Evolutionary conservation across 1,284 basidiomycete genomes (phyloP).

Genomic region (Malassezia cuniculi): DNA sequence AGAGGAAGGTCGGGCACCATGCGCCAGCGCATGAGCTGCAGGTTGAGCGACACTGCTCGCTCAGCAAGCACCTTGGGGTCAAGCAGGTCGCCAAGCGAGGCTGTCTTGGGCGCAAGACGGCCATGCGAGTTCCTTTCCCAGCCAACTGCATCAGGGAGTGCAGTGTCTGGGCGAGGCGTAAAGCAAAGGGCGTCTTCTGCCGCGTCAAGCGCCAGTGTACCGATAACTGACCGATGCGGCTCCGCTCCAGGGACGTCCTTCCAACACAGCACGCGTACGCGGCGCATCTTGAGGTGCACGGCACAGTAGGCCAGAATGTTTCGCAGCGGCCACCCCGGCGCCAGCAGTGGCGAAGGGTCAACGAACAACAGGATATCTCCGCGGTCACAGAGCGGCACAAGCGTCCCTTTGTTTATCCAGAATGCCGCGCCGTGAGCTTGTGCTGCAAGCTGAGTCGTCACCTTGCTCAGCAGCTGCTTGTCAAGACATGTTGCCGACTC

Average conservation of each 20-base stretch:
- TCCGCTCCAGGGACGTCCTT: slow-evolving; percentile 20
- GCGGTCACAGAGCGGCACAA: not conserved
- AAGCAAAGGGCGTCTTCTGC: not conserved
- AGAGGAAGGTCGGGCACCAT: slow-evolving; percentile 79
- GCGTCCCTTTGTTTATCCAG: not conserved
- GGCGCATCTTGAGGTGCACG: slow-evolving; percentile 41
- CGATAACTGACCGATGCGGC: not conserved
- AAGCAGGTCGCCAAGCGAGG: slow-evolving; percentile 89
- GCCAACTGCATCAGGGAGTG: slow-evolving; percentile 52
- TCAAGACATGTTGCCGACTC: slow-evolving; percentile 9
- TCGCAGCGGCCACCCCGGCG: slow-evolving; percentile 86
- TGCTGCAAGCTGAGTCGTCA: not conserved
- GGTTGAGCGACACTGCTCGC: slow-evolving; percentile 89
- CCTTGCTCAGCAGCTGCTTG: slow-evolving; percentile 3
- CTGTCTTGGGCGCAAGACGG: slow-evolving; percentile 73
- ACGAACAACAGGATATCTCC: slow-evolving; percentile 50
- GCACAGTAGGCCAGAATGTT: slow-evolving; percentile 65
- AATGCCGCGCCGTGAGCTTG: slow-evolving; percentile 7
- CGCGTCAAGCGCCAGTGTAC: slow-evolving; percentile 2
- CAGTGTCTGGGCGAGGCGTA: slow-evolving; percentile 9
- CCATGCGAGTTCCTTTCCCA: slow-evolving; percentile 84
- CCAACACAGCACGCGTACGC: slow-evolving; percentile 48
- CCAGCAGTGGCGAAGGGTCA: slow-evolving; percentile 69
- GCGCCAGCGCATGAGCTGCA: slow-evolving; percentile 96
- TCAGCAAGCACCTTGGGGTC: slow-evolving; percentile 70